Percentiles rank a stretch among this genome's conserved stretches.
phyloP scores from a whole-genome alignment of 2,329 filamentous ascomycete genomes.

The Alternaria conjuncta region DNA sequence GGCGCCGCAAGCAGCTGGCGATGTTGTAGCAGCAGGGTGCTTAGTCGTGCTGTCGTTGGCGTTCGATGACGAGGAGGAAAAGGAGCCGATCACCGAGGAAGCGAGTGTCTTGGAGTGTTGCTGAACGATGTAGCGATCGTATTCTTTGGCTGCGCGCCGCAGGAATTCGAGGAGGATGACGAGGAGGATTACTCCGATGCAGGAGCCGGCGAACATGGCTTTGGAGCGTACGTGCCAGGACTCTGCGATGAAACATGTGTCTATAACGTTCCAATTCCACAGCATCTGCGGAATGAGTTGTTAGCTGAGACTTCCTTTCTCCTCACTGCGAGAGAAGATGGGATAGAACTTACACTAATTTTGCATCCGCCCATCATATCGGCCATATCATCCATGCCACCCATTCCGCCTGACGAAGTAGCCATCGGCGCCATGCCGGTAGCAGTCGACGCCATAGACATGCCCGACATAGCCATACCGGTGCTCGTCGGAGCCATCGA shows the following conservation, averaged over 20 bases:
- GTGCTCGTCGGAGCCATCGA: not conserved
- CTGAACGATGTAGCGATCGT: slow-evolving; percentile 70
- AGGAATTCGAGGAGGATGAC: slow-evolving; percentile 75
- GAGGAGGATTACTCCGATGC: slow-evolving; percentile 78
- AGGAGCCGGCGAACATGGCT: slow-evolving; percentile 80
- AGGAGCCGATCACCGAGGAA: slow-evolving; percentile 1
- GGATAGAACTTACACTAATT: slow-evolving; percentile 32
- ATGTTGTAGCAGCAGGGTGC: slow-evolving; percentile 8
- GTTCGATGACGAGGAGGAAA: slow-evolving; percentile 21
- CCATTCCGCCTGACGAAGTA: slow-evolving; percentile 25
- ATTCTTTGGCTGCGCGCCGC: slow-evolving; percentile 74
- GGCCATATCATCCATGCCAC: slow-evolving; percentile 29
- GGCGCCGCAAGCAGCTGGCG: not conserved
- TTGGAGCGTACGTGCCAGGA: slow-evolving; percentile 73
- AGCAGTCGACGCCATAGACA: slow-evolving; percentile 8
- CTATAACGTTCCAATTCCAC: slow-evolving; percentile 79
- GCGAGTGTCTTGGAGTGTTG: slow-evolving; percentile 50
- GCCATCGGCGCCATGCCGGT: slow-evolving; percentile 19
- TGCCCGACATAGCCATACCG: slow-evolving; percentile 12
- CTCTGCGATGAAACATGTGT: slow-evolving; percentile 73
- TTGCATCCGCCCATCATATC: slow-evolving; percentile 39
- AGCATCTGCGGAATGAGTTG: slow-evolving; percentile 61
- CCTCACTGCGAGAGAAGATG: too few species aligned
- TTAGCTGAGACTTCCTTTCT: not conserved
- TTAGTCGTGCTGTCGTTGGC: slow-evolving; percentile 18